Evolutionary conservation across 1,139 yeast species (phyloP).

Genomic region (Wickerhamomyces sp.): DNA sequence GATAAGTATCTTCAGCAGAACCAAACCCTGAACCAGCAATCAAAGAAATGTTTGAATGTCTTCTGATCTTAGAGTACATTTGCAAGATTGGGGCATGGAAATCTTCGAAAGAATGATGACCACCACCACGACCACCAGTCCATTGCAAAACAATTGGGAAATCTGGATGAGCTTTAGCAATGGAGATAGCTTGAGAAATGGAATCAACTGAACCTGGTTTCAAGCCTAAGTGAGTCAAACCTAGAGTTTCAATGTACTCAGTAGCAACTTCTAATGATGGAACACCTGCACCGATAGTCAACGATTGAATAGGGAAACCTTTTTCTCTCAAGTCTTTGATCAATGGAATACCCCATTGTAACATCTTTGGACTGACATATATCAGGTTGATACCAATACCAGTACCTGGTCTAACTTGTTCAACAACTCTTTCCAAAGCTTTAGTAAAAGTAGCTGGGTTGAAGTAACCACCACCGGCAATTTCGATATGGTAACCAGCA

Average conservation of each 20-base stretch:
- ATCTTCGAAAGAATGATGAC: constrained; percentile 98
- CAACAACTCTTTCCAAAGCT: constrained; percentile 71
- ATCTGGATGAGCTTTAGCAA: constrained; percentile 91
- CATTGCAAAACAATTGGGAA: constrained; percentile 98
- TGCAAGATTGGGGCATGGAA: constrained; percentile 96
- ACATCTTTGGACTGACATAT: constrained; percentile 94
- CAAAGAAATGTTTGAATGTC: constrained; percentile 80
- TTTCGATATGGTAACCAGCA: constrained; percentile 95
- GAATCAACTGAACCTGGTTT: constrained; percentile 98
- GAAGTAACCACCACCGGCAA: constrained; percentile 99
- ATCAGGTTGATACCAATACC: constrained; percentile 90
- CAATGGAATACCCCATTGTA: constrained; percentile 98
- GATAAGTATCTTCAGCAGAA: constrained; percentile 92
- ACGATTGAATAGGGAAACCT: constrained; percentile 94
- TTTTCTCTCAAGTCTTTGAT: constrained; percentile 80
- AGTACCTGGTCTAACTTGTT: constrained; percentile 69
- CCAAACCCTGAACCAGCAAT: constrained; percentile 99
- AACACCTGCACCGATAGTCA: constrained; percentile 99
- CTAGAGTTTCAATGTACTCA: constrained; percentile 89
- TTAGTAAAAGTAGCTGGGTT: constrained; percentile 60
- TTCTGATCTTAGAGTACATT: constrained; percentile 93
- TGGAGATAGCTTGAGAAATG: constrained; percentile 76
- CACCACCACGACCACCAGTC: constrained; percentile 99
- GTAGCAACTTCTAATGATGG: constrained; percentile 96
- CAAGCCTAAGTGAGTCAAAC: constrained; percentile 89